A percentile compares a stretch with the other conserved stretches of the same genome.
Conservation (phyloP, 2,329 filamentous ascomycete species). For the Colletotrichum sp. region DNA sequence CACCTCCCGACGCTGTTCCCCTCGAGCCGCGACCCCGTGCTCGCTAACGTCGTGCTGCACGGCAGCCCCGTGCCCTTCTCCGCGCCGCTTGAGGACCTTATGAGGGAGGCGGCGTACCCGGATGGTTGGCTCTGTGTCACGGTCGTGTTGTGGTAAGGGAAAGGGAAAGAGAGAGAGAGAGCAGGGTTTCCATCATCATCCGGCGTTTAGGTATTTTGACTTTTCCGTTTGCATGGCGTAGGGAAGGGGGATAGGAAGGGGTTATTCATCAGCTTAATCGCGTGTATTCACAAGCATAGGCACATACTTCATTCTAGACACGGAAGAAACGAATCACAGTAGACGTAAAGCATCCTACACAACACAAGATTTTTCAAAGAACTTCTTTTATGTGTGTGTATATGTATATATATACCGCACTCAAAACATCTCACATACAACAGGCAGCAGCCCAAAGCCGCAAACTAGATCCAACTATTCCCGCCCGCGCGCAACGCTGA, state of each 20-base stretch:
- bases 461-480: not conserved
- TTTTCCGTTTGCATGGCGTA: not conserved
- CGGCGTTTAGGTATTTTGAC: not conserved
- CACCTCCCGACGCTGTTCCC: conserved; percentile 86
- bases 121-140: conserved; percentile 92
- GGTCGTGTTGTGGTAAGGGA: conserved; percentile 68
- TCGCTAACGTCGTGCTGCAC: conserved; percentile 86
- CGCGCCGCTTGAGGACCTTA: conserved; percentile 81
- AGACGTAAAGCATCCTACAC: not conserved
- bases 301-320: not conserved
- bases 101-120: conserved; percentile 82
- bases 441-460: not conserved
- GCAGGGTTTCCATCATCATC: not conserved
- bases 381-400: not conserved
- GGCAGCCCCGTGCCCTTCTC: conserved; percentile 82
- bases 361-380: not conserved
- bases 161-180: not conserved
- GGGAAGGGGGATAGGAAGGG: too few species aligned
- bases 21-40: conserved; percentile 80
- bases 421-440: not conserved
- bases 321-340: not conserved
- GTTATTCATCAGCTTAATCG: not conserved
- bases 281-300: not conserved
- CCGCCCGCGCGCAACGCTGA: not conserved
- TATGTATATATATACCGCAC: not conserved